These are phyloP conservation scores for Fistulinella prunicolor DNA, from an alignment of 768 basidiomycete genomes.

Conservation along the genomic window DNA sequence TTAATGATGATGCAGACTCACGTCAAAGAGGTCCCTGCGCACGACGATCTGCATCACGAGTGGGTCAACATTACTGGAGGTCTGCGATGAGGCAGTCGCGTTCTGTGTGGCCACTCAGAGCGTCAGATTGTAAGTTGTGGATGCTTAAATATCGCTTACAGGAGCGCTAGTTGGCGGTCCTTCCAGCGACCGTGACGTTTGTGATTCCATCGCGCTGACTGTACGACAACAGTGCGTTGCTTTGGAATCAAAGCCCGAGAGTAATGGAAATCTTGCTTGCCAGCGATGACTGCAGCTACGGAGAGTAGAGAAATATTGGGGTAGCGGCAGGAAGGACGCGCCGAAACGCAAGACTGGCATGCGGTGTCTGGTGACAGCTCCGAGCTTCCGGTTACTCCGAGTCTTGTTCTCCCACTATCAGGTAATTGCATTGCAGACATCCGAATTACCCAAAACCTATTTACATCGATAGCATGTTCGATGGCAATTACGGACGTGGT, in stretches of 20 bases:
- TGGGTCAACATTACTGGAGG: constrained; percentile 11
- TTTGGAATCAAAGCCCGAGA: not conserved
- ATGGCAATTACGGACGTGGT: no score
- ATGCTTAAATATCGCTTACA: no score
- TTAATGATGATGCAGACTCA: constrained; percentile 23
- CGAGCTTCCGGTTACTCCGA: no score
- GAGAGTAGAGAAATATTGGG: not conserved
- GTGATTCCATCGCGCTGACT: constrained; percentile 3
- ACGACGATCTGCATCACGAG: constrained; percentile 46
- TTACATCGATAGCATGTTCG: no score
- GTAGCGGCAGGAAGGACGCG: constrained; percentile 10
- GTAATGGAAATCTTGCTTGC: not conserved
- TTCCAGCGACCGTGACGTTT: not conserved
- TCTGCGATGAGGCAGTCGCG: not conserved
- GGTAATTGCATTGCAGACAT: no score
- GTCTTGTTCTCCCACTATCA: no score
- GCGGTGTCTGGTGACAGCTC: no score
- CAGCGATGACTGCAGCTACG: not conserved
- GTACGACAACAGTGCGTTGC: not conserved
- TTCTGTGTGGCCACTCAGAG: not conserved
- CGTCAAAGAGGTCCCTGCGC: constrained; percentile 40
- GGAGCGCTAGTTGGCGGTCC: not conserved
- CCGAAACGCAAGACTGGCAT: no score
- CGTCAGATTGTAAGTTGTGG: no score
- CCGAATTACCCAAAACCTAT: no score